Percentiles rank a stretch among this genome's conserved stretches.
These are phyloP conservation scores for Chlorella sp. DNA, from an alignment of 139 green algal species.

Conservation along the genomic window DNA sequence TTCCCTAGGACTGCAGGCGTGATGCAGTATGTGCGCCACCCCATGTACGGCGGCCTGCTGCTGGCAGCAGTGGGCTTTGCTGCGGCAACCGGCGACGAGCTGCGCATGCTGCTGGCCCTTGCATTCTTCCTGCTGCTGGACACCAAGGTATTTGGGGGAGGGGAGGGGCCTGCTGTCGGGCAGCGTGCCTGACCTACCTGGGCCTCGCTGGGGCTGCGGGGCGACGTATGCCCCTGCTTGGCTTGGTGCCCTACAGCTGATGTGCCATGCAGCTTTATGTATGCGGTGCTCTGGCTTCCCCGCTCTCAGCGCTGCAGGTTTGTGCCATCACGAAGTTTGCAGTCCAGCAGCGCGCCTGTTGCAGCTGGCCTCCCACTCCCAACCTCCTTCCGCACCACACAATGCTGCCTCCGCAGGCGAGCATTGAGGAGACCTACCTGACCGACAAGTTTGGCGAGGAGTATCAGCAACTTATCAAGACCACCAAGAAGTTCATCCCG, in stretches of 20 bases:
- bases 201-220: too few species aligned
- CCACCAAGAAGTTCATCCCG: slow-evolving; percentile 50
- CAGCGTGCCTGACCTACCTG: too few species aligned
- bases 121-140: slow-evolving; percentile 57
- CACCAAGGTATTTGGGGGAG: slow-evolving; percentile 49
- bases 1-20: slow-evolving; percentile 47
- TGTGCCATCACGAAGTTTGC: too few species aligned
- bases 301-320: too few species aligned
- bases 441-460: slow-evolving; percentile 39
- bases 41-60: slow-evolving; percentile 64
- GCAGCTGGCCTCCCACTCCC: too few species aligned
- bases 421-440: slow-evolving; percentile 50
- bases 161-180: too few species aligned
- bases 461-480: slow-evolving; percentile 48
- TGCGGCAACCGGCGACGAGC: slow-evolving; percentile 48
- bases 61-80: slow-evolving; percentile 52
- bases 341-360: too few species aligned
- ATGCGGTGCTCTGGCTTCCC: too few species aligned
- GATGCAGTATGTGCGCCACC: slow-evolving; percentile 58
- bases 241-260: too few species aligned
- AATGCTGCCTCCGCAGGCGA: slow-evolving; percentile 18
- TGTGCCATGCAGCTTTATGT: too few species aligned
- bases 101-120: slow-evolving; percentile 47
- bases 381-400: neutral
- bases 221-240: too few species aligned